Percentiles rank a stretch among this genome's conserved stretches.
Evolutionary conservation across 106 monocot genomes (phyloP).

Genomic region (Acorus gramineus): DNA sequence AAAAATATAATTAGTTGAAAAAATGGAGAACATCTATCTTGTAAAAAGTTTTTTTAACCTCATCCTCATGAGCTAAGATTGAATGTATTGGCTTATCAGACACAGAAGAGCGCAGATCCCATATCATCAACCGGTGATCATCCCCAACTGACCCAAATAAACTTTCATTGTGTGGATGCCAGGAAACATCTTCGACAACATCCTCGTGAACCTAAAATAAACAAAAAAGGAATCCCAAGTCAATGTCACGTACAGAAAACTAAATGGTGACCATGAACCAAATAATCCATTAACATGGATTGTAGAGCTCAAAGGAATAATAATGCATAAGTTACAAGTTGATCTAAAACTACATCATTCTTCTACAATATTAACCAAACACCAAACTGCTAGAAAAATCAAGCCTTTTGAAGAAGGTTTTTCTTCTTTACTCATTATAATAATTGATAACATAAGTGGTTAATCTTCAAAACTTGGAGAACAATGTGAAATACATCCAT

Average conservation of each 20-base stretch:
- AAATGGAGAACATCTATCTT: neutral
- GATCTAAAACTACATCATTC: neutral
- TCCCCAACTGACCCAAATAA: constrained; percentile 94
- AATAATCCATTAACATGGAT: too few species aligned
- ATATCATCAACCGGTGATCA: constrained; percentile 84
- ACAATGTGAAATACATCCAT: too few species aligned
- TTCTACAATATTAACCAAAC: neutral
- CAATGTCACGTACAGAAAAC: neutral
- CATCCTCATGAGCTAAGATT: constrained; percentile 61
- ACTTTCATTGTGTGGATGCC: constrained; percentile 74
- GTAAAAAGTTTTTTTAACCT: constrained; percentile 27
- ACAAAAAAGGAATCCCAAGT: neutral
- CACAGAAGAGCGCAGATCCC: constrained; percentile 76
- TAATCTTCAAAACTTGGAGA: too few species aligned
- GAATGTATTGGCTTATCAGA: constrained; percentile 48
- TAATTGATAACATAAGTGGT: too few species aligned
- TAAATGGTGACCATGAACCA: too few species aligned
- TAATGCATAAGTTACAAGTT: too few species aligned
- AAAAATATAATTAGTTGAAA: neutral
- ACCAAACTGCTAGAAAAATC: neutral
- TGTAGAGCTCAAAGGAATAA: too few species aligned
- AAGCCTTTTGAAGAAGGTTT: too few species aligned
- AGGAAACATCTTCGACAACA: constrained; percentile 87
- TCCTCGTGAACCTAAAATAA: constrained; percentile 48
- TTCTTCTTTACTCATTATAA: too few species aligned